Evolutionary conservation across 352 stramenopile species (phyloP).

Genomic region (Phytophthora syringae): DNA sequence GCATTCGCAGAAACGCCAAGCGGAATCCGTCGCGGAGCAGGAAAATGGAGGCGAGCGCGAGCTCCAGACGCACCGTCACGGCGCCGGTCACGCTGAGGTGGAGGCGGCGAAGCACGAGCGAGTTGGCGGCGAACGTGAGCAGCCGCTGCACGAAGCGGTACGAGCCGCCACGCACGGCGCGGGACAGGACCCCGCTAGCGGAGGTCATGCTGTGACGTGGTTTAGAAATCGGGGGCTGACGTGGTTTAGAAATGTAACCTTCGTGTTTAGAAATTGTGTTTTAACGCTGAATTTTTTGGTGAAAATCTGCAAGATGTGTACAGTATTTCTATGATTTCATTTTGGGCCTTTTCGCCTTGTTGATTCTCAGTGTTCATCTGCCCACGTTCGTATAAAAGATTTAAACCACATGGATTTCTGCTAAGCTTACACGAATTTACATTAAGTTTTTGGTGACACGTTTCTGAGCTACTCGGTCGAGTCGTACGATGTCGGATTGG

Average conservation of each 20-base stretch:
- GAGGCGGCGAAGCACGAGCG: conserved; percentile 75
- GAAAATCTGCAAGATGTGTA: too few relatives aligned
- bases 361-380: too few relatives aligned
- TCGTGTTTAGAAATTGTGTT: too few relatives aligned
- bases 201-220: too few relatives aligned
- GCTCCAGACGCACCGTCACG: conserved; percentile 87
- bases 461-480: not conserved
- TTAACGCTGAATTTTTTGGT: too few relatives aligned
- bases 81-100: conserved; percentile 81
- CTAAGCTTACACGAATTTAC: too few relatives aligned
- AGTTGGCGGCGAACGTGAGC: conserved; percentile 88
- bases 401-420: too few relatives aligned
- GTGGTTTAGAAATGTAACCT: too few relatives aligned
- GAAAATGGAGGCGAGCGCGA: conserved; percentile 90
- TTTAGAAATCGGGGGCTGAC: too few relatives aligned
- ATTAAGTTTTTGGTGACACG: not conserved
- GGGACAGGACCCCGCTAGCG: conserved; percentile 40
- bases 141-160: conserved; percentile 87
- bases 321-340: too few relatives aligned
- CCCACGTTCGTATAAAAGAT: too few relatives aligned
- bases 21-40: conserved; percentile 91
- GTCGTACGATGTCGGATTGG: not conserved
- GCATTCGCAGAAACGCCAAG: conserved; percentile 84
- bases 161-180: conserved; percentile 67
- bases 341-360: too few relatives aligned